These are phyloP conservation scores for Paramecium pentaurelia DNA, from an alignment of 73 alveolate species.

Conservation along the genomic window DNA sequence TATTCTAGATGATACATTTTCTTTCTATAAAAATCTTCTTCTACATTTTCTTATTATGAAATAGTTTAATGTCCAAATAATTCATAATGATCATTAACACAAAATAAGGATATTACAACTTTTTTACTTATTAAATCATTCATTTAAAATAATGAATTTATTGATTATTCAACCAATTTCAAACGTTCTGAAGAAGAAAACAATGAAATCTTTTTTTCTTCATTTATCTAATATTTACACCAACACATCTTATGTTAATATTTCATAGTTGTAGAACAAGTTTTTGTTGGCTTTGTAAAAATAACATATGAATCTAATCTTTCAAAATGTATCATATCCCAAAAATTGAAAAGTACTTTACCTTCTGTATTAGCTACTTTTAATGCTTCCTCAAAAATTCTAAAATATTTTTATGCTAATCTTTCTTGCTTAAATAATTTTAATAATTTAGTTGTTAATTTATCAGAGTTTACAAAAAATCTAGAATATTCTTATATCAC, in stretches of 20 bases:
- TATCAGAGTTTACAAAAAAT: background rate
- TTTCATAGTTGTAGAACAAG: background rate
- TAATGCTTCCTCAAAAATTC: background rate
- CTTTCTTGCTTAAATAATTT: background rate
- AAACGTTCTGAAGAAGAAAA: slow-evolving; percentile 11
- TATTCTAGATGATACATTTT: background rate
- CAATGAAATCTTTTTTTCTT: background rate
- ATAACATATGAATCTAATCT: background rate
- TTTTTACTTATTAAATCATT: background rate
- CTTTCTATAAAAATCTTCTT: background rate
- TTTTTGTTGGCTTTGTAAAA: background rate
- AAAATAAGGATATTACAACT: background rate
- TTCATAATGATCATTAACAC: slow-evolving; percentile 22
- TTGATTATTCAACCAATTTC: background rate
- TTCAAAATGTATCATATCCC: background rate
- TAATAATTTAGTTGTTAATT: background rate
- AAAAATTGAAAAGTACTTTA: background rate
- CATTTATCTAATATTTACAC: slow-evolving; percentile 5
- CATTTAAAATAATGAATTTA: background rate
- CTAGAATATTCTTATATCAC: background rate
- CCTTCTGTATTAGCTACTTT: background rate
- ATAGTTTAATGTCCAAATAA: background rate
- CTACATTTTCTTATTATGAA: background rate
- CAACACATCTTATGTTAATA: background rate
- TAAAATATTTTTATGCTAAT: background rate